Conservation (phyloP, 176 grass and related monocot species). For the Eragrostis nindensis region DNA sequence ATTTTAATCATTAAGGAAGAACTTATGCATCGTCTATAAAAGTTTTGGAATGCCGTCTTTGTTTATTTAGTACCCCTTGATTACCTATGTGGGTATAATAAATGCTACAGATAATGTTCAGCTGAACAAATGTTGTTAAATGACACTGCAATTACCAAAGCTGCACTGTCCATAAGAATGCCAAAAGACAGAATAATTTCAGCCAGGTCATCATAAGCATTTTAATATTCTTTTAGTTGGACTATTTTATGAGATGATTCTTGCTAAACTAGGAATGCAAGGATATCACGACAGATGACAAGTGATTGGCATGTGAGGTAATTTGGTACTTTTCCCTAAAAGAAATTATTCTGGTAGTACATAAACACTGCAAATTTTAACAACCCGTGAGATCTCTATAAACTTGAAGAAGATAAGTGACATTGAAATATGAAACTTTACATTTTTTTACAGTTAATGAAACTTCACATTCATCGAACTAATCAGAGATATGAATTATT, state of each 20-base stretch:
- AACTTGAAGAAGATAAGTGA: not conserved
- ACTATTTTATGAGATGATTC: constrained; percentile 2
- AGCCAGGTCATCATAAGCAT: constrained; percentile 2
- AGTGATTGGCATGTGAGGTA: not conserved
- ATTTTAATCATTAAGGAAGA: not conserved
- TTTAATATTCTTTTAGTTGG: not conserved
- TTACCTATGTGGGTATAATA: constrained; percentile 17
- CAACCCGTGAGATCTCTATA: not conserved
- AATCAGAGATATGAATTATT: not conserved
- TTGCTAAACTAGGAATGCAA: not conserved
- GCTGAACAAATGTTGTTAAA: constrained; percentile 15
- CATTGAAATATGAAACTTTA: constrained; percentile 14
- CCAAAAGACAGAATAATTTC: constrained; percentile 9
- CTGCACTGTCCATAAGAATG: not conserved
- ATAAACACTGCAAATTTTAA: constrained; percentile 4
- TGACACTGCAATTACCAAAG: constrained; percentile 19
- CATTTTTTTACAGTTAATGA: no score
- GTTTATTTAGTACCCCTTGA: constrained; percentile 15
- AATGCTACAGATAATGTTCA: constrained; percentile 12
- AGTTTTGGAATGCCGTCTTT: not conserved
- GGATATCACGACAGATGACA: constrained; percentile 1
- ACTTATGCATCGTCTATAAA: not conserved
- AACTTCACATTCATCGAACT: not conserved
- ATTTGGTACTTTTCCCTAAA: not conserved
- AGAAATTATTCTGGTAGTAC: no score